Conservation (phyloP, 1,284 basidiomycete genomes). For the Ceratobasidium sp. region DNA sequence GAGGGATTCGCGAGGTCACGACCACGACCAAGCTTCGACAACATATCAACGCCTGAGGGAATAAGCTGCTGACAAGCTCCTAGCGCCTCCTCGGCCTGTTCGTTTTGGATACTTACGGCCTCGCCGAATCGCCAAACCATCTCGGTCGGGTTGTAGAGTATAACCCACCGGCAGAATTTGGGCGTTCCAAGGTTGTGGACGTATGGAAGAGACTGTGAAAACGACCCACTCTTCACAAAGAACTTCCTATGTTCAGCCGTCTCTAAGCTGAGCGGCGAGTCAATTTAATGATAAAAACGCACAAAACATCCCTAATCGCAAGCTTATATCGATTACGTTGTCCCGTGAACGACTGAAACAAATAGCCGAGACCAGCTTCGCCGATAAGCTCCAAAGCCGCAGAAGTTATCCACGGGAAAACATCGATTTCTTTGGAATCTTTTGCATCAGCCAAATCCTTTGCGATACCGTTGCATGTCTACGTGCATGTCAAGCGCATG, state of each 20-base stretch:
- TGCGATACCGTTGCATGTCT: neutral
- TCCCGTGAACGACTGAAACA: conserved; percentile 65
- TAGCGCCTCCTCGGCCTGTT: conserved; percentile 61
- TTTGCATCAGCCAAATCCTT: conserved; percentile 48
- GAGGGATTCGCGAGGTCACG: conserved; percentile 68
- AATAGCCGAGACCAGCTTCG: conserved; percentile 65
- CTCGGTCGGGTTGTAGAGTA: conserved; percentile 62
- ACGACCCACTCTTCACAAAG: neutral
- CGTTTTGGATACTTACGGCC: conserved; percentile 66
- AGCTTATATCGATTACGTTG: conserved; percentile 63
- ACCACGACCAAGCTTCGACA: conserved; percentile 52
- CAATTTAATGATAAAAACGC: conserved; percentile 54
- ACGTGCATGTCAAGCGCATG: conserved; percentile 51
- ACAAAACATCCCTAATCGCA: conserved; percentile 66
- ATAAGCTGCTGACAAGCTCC: conserved; percentile 53
- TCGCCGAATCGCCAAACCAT: conserved; percentile 63
- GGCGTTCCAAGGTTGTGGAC: conserved; percentile 52
- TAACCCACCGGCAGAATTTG: conserved; percentile 62
- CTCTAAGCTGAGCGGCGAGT: conserved; percentile 60
- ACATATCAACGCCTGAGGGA: conserved; percentile 49
- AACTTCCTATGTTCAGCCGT: conserved; percentile 54
- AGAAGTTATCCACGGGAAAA: conserved; percentile 67
- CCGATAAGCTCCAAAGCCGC: conserved; percentile 67
- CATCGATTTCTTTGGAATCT: conserved; percentile 60
- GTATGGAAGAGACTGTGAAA: neutral